These are phyloP conservation scores for Piper longum DNA, from an alignment of 164 flowering plant genomes.

Conservation along the genomic window DNA sequence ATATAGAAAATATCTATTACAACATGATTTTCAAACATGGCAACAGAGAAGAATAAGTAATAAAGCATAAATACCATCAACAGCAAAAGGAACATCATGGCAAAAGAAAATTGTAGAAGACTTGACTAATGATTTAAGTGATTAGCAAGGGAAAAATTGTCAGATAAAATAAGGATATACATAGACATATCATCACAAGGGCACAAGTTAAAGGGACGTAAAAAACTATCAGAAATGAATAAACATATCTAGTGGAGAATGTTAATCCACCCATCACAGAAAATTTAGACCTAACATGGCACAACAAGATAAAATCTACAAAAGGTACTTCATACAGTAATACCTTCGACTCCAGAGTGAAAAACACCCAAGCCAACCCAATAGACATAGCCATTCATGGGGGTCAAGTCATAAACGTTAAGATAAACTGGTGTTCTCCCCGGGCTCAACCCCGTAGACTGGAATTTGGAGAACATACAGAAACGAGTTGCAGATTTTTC, in stretches of 20 bases:
- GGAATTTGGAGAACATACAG: conserved; percentile 61
- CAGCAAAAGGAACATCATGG: no score
- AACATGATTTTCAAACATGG: background rate
- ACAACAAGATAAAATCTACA: background rate
- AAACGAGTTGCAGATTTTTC: conserved; percentile 61
- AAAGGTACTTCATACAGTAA: no score
- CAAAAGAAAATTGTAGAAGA: no score
- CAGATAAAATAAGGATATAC: background rate
- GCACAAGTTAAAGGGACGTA: background rate
- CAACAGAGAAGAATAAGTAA: background rate
- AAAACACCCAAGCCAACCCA: conserved; percentile 96
- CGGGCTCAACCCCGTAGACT: conserved; percentile 37
- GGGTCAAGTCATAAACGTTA: conserved; percentile 92
- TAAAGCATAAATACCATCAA: no score
- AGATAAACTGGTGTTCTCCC: conserved; percentile 83
- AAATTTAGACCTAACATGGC: background rate
- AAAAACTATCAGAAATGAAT: background rate
- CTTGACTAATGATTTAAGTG: background rate
- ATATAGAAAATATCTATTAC: no score
- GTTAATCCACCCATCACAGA: background rate
- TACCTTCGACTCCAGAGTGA: conserved; percentile 99
- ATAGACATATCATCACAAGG: background rate
- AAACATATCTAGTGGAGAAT: background rate
- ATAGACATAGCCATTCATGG: conserved; percentile 83
- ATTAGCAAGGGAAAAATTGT: background rate